Conservation (phyloP, 305 asterid genomes). For the Fraxinus ornus region DNA sequence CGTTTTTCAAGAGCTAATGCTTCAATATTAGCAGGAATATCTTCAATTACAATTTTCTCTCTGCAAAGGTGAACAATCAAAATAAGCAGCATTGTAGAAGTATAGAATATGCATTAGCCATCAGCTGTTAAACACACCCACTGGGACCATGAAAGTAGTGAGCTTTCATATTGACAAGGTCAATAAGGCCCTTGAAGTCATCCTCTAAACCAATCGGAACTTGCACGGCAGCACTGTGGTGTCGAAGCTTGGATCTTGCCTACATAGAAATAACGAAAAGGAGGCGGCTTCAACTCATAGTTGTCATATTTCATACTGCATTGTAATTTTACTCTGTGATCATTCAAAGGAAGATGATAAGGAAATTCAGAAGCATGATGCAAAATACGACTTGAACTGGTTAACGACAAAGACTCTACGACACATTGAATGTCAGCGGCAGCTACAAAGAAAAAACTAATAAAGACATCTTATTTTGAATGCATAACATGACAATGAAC, state of each 20-base stretch:
- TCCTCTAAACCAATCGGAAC: conserved; percentile 97
- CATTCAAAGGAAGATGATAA: conserved; percentile 7
- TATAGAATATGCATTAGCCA: conserved; percentile 15
- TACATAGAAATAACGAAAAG: conserved; percentile 32
- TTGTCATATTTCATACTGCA: conserved; percentile 14
- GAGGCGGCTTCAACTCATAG: conserved; percentile 20
- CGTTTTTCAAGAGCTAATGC: conserved; percentile 72
- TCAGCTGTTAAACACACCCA: conserved; percentile 65
- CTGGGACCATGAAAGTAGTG: conserved; percentile 78
- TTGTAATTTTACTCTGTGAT: conserved; percentile 5
- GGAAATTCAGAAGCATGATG: conserved; percentile 8
- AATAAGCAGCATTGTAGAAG: background rate
- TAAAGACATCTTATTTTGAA: background rate
- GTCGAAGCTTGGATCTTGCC: conserved; percentile 97
- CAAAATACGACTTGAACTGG: conserved; percentile 12
- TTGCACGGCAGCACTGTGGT: conserved; percentile 97
- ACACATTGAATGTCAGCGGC: conserved; percentile 8
- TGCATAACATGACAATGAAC: background rate
- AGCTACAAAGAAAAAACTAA: background rate
- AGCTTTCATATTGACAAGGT: conserved; percentile 86
- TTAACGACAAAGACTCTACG: background rate
- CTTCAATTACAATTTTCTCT: conserved; percentile 70
- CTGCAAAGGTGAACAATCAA: conserved; percentile 41
- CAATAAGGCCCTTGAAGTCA: conserved; percentile 90
- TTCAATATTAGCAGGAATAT: conserved; percentile 72